These are phyloP conservation scores for Globisporangium middletonii DNA, from an alignment of 352 stramenopile species.

Conservation along the genomic window DNA sequence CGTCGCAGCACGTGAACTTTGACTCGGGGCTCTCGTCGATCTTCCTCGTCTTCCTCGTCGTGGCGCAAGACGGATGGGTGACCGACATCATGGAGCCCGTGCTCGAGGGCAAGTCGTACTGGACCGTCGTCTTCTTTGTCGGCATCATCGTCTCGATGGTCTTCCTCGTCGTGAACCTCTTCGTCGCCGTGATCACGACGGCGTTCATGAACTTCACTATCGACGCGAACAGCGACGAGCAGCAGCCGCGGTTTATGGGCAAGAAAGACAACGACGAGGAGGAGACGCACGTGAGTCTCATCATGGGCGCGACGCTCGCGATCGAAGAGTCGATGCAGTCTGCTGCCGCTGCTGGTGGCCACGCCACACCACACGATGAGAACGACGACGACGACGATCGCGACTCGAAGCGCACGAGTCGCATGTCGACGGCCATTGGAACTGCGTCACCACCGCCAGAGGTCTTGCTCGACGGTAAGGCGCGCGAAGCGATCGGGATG, in stretches of 20 bases:
- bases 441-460: constrained; percentile 6
- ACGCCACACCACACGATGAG: not conserved
- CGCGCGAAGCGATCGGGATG: constrained; percentile 14
- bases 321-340: constrained; percentile 46
- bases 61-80: constrained; percentile 75
- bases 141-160: constrained; percentile 71
- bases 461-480: constrained; percentile 10
- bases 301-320: constrained; percentile 75
- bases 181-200: constrained; percentile 79
- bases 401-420: constrained; percentile 3
- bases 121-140: constrained; percentile 61
- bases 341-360: not conserved
- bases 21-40: constrained; percentile 59
- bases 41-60: constrained; percentile 76
- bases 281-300: constrained; percentile 72
- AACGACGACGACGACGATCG: not conserved
- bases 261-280: constrained; percentile 55
- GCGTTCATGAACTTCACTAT: constrained; percentile 80
- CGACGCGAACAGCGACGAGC: constrained; percentile 32
- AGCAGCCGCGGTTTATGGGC: constrained; percentile 35
- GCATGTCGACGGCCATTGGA: not conserved
- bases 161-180: constrained; percentile 79
- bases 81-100: constrained; percentile 75
- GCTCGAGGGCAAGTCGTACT: constrained; percentile 48
- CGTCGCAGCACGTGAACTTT: constrained; percentile 61